Conservation (phyloP, 495 filamentous ascomycete species). For the Collariella sp. region DNA sequence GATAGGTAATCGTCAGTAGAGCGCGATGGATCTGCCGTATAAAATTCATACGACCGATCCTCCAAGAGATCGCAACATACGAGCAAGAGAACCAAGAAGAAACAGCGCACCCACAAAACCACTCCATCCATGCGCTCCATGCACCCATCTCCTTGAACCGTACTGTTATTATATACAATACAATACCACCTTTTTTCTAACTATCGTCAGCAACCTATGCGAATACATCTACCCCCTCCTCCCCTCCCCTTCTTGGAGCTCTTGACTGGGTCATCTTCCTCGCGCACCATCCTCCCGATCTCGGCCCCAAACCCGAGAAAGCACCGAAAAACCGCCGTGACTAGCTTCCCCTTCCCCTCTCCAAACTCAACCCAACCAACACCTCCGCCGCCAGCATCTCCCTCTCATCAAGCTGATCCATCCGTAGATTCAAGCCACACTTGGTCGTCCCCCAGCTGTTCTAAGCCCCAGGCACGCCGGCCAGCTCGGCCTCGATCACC, state of each 20-base stretch:
- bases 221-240: neutral
- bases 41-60: too few species aligned
- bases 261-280: too few species aligned
- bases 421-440: too few species aligned
- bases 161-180: neutral
- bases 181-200: neutral
- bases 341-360: too few species aligned
- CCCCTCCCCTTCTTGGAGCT: too few species aligned
- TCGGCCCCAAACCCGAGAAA: neutral
- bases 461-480: conserved; percentile 34
- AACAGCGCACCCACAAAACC: neutral
- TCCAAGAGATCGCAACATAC: too few species aligned
- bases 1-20: too few species aligned
- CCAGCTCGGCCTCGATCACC: conserved; percentile 58
- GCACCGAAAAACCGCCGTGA: neutral
- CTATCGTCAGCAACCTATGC: neutral
- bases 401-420: too few species aligned
- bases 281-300: too few species aligned
- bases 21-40: too few species aligned
- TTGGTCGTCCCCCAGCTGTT: neutral
- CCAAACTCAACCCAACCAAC: too few species aligned
- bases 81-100: neutral
- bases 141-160: neutral
- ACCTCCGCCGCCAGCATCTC: neutral
- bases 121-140: neutral